These are phyloP conservation scores for Apiotrichum gracile DNA, from an alignment of 1,284 basidiomycete species.

Conservation along the genomic window DNA sequence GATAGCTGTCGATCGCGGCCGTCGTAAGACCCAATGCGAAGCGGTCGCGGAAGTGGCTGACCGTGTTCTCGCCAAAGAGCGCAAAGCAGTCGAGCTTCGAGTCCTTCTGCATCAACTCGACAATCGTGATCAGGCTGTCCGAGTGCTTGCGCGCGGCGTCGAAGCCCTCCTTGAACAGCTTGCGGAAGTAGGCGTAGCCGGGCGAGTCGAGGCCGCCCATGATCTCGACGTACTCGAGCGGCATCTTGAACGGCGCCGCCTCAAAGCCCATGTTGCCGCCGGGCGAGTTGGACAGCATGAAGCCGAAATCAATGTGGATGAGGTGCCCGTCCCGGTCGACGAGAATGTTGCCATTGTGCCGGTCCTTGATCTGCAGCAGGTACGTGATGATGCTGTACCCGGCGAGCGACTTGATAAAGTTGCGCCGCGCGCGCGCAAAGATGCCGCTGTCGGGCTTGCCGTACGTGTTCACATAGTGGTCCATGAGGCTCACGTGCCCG, in stretches of 20 bases:
- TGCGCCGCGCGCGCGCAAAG: conserved; percentile 76
- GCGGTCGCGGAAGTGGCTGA: conserved; percentile 77
- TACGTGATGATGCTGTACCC: conserved; percentile 93
- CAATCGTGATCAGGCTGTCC: conserved; percentile 90
- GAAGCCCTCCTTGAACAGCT: conserved; percentile 87
- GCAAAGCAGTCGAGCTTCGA: conserved; percentile 89
- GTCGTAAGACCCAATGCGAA: conserved; percentile 90
- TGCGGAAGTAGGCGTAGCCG: conserved; percentile 77
- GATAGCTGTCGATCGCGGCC: conserved; percentile 76
- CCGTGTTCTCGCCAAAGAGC: conserved; percentile 84
- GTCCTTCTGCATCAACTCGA: conserved; percentile 96
- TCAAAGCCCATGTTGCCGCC: conserved; percentile 94
- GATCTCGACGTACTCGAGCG: conserved; percentile 91
- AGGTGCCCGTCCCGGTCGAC: conserved; percentile 87
- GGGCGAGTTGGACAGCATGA: conserved; percentile 94
- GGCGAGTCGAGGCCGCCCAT: conserved; percentile 77
- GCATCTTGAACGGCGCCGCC: conserved; percentile 96
- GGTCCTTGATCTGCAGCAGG: conserved; percentile 95
- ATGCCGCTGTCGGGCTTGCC: conserved; percentile 81
- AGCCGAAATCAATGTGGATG: conserved; percentile 90
- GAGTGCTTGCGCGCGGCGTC: conserved; percentile 92
- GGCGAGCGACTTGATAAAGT: conserved; percentile 91
- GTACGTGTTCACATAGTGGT: conserved; percentile 84
- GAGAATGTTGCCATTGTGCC: conserved; percentile 98
- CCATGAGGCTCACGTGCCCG: conserved; percentile 77